Evolutionary conservation across 2,329 filamentous ascomycete genomes (phyloP).

Genomic region (Fusarium lateritium): DNA sequence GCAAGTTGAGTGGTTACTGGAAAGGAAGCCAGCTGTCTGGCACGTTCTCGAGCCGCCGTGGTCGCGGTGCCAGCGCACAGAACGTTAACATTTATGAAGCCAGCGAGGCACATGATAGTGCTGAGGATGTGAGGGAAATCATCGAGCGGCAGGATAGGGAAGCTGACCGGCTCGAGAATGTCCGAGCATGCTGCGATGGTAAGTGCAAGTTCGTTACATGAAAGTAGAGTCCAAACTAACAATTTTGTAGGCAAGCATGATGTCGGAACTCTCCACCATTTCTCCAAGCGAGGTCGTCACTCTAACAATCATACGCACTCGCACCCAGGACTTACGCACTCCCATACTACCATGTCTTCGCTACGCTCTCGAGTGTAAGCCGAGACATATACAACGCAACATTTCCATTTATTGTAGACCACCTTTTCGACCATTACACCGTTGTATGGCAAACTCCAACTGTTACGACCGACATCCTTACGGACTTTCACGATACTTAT

Average conservation of each 20-base stretch:
- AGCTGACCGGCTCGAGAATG: conserved; percentile 89
- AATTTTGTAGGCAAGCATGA: conserved; percentile 76
- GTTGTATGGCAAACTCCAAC: conserved; percentile 32
- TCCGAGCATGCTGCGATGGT: conserved; percentile 98
- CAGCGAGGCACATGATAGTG: conserved; percentile 79
- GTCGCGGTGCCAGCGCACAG: conserved; percentile 63
- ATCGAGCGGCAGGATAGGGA: conserved; percentile 85
- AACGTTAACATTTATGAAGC: conserved; percentile 70
- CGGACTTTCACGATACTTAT: conserved; percentile 52
- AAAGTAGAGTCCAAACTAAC: conserved; percentile 29
- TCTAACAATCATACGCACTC: conserved; percentile 55
- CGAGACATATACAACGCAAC: conserved; percentile 16
- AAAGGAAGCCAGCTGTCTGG: conserved; percentile 63
- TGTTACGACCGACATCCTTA: conserved; percentile 49
- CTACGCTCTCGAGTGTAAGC: conserved; percentile 55
- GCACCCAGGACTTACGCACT: conserved; percentile 54
- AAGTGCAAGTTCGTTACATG: conserved; percentile 55
- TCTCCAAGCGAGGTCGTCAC: conserved; percentile 62
- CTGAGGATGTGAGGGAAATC: conserved; percentile 85
- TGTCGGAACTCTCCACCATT: conserved; percentile 71
- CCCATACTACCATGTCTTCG: conserved; percentile 55
- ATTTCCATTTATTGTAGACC: conserved; percentile 13
- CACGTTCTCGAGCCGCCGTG: conserved; percentile 68
- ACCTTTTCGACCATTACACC: conserved; percentile 19
- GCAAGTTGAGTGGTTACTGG: conserved; percentile 73